Evolutionary conservation across 371 early-diverging fungal species (phyloP), one percentile per base, ranked within the genome.

Genomic region (Pancytospora philotis): DNA sequence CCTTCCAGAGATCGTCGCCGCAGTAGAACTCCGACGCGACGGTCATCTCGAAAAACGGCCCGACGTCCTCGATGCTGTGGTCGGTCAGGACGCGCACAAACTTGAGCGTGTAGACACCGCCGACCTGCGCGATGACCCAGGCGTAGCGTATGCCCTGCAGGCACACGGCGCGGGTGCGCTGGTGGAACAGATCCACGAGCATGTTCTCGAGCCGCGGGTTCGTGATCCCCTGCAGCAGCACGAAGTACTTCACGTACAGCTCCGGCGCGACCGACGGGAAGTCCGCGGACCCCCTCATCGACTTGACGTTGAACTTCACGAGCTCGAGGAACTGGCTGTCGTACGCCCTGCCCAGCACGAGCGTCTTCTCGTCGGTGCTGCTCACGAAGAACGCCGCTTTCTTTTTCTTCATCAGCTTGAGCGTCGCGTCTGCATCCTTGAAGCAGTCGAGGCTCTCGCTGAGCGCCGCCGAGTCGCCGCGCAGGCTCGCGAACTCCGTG

Each of bases 331-430:
- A 45, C 59, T 75, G 66, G 2, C 64, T 48, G 38, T 72, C 61
- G 67, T 53, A 72, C 19, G 58, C 31, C 35, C 72, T 65, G 28
- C 76, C 72, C 38, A 75, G 36, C 10, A 64, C 62, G 13, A 75
- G 31, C 31, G 30, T 49, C 6, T 19, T 28, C 19, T 19, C 55
- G 31, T 60, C 58, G 27, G 37, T 57, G n/a, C 37, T 28, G 0
- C 50, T 55, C 27, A 74, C 37, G 31, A 74, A 69, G 27, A 69
- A 22, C 22, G 56, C 59, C n/a, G 39, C 39, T n/a, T 65, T 41
- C 28, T 59, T 68, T 48, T 64, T 70, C 31, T 58, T 62, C 48
- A 65, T 49, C 22, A 69, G 3, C 37, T 66, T 69, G 16, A 72
- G 41, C 1, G 48, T 37, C n/a, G 48, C 1, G 19, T 57, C 45